Conservation (phyloP, 805 yeast species). For the Myxozyma monticola region DNA sequence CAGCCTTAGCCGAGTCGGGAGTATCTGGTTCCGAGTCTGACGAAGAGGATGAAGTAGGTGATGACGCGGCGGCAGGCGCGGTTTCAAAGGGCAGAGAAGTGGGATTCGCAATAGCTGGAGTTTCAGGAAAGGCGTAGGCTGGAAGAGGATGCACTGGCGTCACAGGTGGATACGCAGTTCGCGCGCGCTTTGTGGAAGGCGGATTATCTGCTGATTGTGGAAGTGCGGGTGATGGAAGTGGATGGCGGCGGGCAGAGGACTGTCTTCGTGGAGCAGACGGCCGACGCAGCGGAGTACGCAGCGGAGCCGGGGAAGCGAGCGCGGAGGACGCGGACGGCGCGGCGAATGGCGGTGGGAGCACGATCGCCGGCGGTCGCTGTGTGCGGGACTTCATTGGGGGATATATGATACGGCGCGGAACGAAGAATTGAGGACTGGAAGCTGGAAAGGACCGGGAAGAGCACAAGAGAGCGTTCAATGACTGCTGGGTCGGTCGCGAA, state of each 20-base stretch:
- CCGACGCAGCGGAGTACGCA: constrained; percentile 3
- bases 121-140: too few relatives aligned
- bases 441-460: neutral
- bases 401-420: too few relatives aligned
- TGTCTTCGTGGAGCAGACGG: neutral
- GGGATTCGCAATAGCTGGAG: too few relatives aligned
- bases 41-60: too few relatives aligned
- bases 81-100: too few relatives aligned
- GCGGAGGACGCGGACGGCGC: neutral
- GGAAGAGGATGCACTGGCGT: constrained; percentile 8
- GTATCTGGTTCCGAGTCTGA: constrained; percentile 19
- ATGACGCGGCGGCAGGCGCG: too few relatives aligned
- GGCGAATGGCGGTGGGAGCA: constrained; percentile 19
- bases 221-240: neutral
- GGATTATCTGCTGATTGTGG: neutral
- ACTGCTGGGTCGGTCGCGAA: too few relatives aligned
- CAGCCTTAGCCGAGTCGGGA: constrained; percentile 4
- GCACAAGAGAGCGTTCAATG: too few relatives aligned
- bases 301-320: constrained; percentile 7
- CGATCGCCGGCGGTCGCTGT: constrained; percentile 24
- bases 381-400: constrained; percentile 16
- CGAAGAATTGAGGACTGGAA: neutral
- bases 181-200: constrained; percentile 7
- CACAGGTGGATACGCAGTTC: constrained; percentile 6
- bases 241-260: neutral